Base-by-base conservation (phyloP, 202 grass and related monocot species). In the Panicum virgatum region DNA sequence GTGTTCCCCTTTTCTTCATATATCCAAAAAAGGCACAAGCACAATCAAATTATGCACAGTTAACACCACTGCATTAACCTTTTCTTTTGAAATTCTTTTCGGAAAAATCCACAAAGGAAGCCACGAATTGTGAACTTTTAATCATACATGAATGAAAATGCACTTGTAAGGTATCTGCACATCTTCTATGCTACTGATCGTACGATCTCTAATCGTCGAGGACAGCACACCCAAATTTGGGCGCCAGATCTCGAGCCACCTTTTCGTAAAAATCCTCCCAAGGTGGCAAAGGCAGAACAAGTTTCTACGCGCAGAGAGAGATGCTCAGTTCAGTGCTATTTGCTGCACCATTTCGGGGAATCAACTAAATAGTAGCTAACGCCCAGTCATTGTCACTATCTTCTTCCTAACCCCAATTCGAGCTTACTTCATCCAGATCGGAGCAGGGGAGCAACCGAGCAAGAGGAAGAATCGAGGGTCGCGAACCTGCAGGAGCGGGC, bases 401-500 rank as follows among this genome's bases (percentile, higher is more conserved):
- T 16, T 63, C 73, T 16, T 62, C 52, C 43, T 37, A 52, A 43
- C 12, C 69, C 74, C 37, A 69, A 83, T 48, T 62, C 68, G 10
- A n/a, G 45, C 34, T 69, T 45, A 18, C 36, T 67, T 73, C 18
- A 36, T 19, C 43, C 44, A 57, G 75, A 86, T 86, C 61, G 61
- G 67, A 83, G 32, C 2, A 7, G 5, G 11, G 53, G 32, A n/a
- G 27, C n/a, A n/a, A n/a, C n/a, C n/a, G n/a, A n/a, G n/a, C 27
- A 44, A 66, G 11, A 39, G 7, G 84, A 69, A 39, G 7, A 86
- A 69, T 50, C 53, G 42, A 75, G n/a, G 62, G 18, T 32, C 10
- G 36, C 56, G 43, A 76, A 98, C 95, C 90, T 98, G 95, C 92
- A 93, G 66, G 86, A 90, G 48, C 68, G 73, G 11, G 95, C 86